These are phyloP conservation scores for Pseudozyma sp. DNA, from an alignment of 1,284 basidiomycete species.

Conservation along the genomic window DNA sequence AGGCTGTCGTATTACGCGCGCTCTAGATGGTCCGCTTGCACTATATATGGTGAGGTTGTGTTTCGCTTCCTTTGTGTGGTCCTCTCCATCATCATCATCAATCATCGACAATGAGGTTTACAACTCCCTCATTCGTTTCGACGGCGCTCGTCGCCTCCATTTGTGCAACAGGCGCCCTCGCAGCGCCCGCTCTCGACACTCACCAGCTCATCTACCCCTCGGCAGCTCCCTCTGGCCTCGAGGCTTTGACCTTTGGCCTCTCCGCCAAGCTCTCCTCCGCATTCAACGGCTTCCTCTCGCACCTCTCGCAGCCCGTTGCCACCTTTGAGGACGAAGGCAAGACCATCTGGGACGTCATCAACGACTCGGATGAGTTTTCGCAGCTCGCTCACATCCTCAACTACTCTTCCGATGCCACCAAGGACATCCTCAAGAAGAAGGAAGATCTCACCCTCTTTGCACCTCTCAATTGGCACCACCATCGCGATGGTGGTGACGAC, in stretches of 20 bases:
- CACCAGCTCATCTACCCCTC: constrained; percentile 24
- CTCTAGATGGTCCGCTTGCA: not conserved
- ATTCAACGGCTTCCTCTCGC: constrained; percentile 14
- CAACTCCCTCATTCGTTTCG: constrained; percentile 9
- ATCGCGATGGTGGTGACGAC: constrained; percentile 23
- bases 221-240: constrained; percentile 19
- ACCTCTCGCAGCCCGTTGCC: constrained; percentile 8
- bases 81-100: not conserved
- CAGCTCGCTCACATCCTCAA: constrained; percentile 58
- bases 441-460: constrained; percentile 55
- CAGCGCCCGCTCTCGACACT: constrained; percentile 28
- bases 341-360: constrained; percentile 57
- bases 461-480: constrained; percentile 58
- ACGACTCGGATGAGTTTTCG: constrained; percentile 42
- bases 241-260: constrained; percentile 27
- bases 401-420: constrained; percentile 55
- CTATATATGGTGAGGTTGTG: constrained; percentile 5
- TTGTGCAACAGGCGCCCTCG: constrained; percentile 11
- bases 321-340: constrained; percentile 23
- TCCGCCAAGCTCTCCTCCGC: constrained; percentile 31
- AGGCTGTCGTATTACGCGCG: constrained; percentile 10
- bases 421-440: constrained; percentile 51
- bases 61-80: not conserved
- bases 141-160: constrained; percentile 15
- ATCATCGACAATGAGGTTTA: constrained; percentile 23